Percentiles rank a stretch among this genome's conserved stretches.
Evolutionary conservation across 2,329 filamentous ascomycete species (phyloP).

Genomic region (Ascomycota sp.): DNA sequence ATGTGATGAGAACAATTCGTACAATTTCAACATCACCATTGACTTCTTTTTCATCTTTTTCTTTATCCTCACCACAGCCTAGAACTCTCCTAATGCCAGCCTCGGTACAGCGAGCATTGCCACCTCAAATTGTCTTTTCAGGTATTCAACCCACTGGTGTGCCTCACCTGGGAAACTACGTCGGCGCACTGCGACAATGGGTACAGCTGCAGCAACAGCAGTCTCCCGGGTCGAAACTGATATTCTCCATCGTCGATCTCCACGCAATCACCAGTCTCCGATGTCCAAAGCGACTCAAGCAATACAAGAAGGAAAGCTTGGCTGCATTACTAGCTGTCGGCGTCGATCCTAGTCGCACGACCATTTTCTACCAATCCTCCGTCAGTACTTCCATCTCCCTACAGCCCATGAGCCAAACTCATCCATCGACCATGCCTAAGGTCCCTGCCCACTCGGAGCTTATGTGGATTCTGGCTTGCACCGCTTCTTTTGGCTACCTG

Average conservation of each 20-base stretch:
- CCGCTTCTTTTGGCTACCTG: constrained; percentile 82
- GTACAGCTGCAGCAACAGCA: constrained; percentile 49
- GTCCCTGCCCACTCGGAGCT: constrained; percentile 67
- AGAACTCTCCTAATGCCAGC: too few relatives aligned
- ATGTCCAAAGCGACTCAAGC: constrained; percentile 35
- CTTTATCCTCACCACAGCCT: too few relatives aligned
- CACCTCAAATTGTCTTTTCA: constrained; percentile 52
- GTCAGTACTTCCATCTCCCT: constrained; percentile 23
- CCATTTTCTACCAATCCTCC: constrained; percentile 64
- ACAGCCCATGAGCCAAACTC: too few relatives aligned
- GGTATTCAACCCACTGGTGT: constrained; percentile 92
- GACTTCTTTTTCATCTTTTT: too few relatives aligned
- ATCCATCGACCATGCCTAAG: constrained; percentile 14
- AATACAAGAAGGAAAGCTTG: constrained; percentile 52
- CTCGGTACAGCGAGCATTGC: too few relatives aligned
- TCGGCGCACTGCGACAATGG: constrained; percentile 80
- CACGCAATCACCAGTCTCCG: constrained; percentile 78
- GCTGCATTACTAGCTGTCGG: constrained; percentile 71
- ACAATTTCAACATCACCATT: too few relatives aligned
- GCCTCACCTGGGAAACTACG: constrained; percentile 87
- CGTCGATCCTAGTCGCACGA: constrained; percentile 54
- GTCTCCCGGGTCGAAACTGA: constrained; percentile 34
- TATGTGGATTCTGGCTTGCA: constrained; percentile 93
- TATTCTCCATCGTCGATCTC: constrained; percentile 82
- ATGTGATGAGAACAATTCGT: too few relatives aligned